Evolutionary conservation across 176 grass and related monocot genomes (phyloP).

Genomic region (Carex kokanica): DNA sequence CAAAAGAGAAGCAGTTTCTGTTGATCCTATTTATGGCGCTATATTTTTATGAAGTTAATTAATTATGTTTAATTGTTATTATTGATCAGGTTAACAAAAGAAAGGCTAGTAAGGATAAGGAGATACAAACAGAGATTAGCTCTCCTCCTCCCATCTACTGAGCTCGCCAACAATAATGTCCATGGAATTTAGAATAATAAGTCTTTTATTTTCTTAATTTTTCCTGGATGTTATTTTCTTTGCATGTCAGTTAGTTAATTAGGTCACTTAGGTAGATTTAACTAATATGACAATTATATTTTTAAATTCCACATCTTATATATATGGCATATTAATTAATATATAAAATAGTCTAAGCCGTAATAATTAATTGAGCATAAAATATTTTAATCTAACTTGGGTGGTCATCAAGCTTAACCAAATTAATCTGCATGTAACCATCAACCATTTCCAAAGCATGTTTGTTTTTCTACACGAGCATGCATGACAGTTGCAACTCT

Average conservation of each 20-base stretch:
- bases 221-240: background rate
- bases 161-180: constrained; percentile 4
- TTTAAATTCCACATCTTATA: no score
- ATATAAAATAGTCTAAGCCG: no score
- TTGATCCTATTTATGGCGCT: background rate
- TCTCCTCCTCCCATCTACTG: constrained; percentile 11
- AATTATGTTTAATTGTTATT: background rate
- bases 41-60: background rate
- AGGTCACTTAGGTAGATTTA: background rate
- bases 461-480: no score
- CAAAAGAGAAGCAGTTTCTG: background rate
- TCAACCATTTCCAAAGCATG: no score
- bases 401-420: background rate
- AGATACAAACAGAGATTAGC: constrained; percentile 27
- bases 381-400: background rate
- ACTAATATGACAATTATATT: no score
- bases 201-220: background rate
- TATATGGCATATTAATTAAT: no score
- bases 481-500: no score
- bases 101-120: constrained; percentile 13
- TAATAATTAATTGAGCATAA: no score
- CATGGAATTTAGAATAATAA: background rate
- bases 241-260: background rate
- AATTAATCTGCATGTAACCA: background rate
- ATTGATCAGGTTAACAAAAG: constrained; percentile 14